Evolutionary conservation across 2,329 filamentous ascomycete species (phyloP).

Genomic region (Penicillium hesseltinei): DNA sequence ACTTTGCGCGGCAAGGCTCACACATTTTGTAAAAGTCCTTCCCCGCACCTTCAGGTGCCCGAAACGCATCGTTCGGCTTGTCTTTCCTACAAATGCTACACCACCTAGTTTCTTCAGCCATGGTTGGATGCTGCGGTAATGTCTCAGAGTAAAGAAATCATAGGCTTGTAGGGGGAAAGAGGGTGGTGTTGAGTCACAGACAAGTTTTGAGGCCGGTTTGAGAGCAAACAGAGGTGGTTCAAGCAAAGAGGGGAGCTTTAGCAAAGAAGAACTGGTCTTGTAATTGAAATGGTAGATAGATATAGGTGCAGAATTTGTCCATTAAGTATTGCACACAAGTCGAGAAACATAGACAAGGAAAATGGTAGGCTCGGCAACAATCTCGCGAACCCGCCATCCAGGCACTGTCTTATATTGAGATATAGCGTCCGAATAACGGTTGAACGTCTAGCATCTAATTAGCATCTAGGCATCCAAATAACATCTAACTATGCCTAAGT

Average conservation of each 20-base stretch:
- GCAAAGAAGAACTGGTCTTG: not conserved
- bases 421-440: not conserved
- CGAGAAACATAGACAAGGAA: not conserved
- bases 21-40: not conserved
- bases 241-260: not conserved
- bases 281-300: not conserved
- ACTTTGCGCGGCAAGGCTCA: not conserved
- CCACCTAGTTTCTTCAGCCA: not conserved
- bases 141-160: not conserved
- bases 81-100: not conserved
- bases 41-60: not conserved
- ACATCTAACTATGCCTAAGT: not conserved
- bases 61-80: not conserved
- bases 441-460: not conserved
- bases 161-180: no score
- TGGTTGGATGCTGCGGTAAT: not conserved
- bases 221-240: not conserved
- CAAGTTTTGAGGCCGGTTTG: not conserved
- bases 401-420: not conserved
- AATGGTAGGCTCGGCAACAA: not conserved
- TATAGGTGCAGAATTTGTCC: no score
- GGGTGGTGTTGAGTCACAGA: not conserved
- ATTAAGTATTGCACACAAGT: not conserved
- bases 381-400: not conserved
- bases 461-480: not conserved